These are phyloP conservation scores for Sinapis alba DNA, from an alignment of 441 rosid genomes.

Conservation along the genomic window DNA sequence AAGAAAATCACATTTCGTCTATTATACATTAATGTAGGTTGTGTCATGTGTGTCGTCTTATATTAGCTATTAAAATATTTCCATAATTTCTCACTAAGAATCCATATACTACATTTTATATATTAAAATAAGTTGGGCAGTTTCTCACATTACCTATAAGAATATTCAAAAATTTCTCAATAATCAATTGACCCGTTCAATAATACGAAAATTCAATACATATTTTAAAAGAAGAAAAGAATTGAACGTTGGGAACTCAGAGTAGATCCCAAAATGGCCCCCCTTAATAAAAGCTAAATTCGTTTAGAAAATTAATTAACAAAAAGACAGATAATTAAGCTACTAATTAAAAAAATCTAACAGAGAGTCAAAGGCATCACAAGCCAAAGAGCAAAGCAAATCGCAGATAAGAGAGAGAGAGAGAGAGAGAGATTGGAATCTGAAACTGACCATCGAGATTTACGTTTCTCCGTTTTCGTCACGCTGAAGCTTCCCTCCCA, in stretches of 20 bases:
- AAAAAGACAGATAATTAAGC: constrained; percentile 20
- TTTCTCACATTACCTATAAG: neutral
- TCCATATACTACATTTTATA: neutral
- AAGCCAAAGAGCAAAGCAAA: constrained; percentile 34
- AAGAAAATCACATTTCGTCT: neutral
- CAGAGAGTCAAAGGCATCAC: constrained; percentile 36
- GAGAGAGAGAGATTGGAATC: constrained; percentile 30
- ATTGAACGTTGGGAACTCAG: neutral
- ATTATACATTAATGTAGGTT: neutral
- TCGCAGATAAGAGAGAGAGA: constrained; percentile 18
- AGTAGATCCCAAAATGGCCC: neutral
- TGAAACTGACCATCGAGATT: constrained; percentile 44
- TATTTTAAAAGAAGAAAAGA: neutral
- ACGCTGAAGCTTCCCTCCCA: constrained; percentile 39
- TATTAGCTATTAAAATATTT: neutral
- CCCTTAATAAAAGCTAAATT: constrained; percentile 20
- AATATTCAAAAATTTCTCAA: neutral
- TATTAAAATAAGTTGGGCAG: neutral
- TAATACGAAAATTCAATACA: neutral
- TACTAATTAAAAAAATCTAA: neutral
- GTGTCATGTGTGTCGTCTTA: too few species aligned
- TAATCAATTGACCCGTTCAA: constrained; percentile 22
- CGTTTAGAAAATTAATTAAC: constrained; percentile 10
- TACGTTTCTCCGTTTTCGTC: constrained; percentile 44
- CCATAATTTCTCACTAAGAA: neutral